A percentile compares a stretch with the other conserved stretches of the same genome.
phyloP scores from a whole-genome alignment of 805 yeast genomes.

The Torulaspora quercuum region DNA sequence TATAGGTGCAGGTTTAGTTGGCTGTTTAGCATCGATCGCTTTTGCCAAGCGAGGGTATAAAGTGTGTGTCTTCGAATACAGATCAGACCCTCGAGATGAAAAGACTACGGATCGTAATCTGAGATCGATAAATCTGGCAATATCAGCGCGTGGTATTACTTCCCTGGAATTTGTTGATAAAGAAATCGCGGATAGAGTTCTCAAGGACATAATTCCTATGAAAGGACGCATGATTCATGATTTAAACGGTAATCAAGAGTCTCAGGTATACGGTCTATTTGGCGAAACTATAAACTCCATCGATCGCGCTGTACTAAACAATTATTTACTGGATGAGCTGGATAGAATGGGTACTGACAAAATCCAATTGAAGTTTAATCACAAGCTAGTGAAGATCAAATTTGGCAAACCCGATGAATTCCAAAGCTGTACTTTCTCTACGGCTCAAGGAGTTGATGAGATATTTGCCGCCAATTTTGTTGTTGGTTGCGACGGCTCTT shows the following conservation, averaged over 20 bases:
- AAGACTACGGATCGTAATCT: slow-evolving; percentile 40
- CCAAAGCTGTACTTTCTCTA: slow-evolving; percentile 25
- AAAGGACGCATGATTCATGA: slow-evolving; percentile 88
- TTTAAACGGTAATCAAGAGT: slow-evolving; percentile 53
- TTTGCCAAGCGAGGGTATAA: slow-evolving; percentile 65
- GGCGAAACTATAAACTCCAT: slow-evolving; percentile 86
- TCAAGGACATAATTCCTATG: slow-evolving; percentile 74
- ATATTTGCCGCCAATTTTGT: slow-evolving; percentile 49
- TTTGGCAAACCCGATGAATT: slow-evolving; percentile 19
- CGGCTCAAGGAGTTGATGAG: slow-evolving; percentile 21
- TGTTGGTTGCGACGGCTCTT: slow-evolving; percentile 85
- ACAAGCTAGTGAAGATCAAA: slow-evolving; percentile 50
- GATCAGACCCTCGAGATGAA: slow-evolving; percentile 59
- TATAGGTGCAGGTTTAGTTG: slow-evolving; percentile 90
- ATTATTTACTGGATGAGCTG: slow-evolving; percentile 59
- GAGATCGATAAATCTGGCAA: slow-evolving; percentile 81
- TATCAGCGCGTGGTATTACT: slow-evolving; percentile 77
- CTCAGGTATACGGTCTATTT: slow-evolving; percentile 73
- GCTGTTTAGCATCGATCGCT: slow-evolving; percentile 80
- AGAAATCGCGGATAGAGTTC: slow-evolving; percentile 52
- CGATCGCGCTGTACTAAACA: slow-evolving; percentile 69
- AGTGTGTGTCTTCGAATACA: slow-evolving; percentile 68
- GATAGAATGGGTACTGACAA: slow-evolving; percentile 39
- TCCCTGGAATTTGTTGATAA: slow-evolving; percentile 63
- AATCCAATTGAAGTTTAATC: slow-evolving; percentile 50